Base-by-base conservation (phyloP, 2,329 filamentous ascomycete species). In the Alternaria brassicicola region DNA sequence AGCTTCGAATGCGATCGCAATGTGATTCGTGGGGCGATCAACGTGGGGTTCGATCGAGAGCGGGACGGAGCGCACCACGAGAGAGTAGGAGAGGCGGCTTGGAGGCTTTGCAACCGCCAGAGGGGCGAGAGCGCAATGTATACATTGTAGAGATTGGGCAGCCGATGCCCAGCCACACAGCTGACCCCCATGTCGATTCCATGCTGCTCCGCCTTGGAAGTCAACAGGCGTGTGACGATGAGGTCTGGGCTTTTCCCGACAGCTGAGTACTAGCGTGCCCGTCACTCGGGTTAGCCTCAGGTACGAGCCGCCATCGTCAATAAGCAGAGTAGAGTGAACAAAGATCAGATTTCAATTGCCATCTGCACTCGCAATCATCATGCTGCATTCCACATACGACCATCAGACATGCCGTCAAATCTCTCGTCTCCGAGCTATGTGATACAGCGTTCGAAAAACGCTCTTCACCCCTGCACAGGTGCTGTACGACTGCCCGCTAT, bases 21-120 rank as follows among this genome's bases (percentile, higher is more conserved):
- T 64, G 55, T 74, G 72, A 75, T 75, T 72, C 69, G 73, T 59
- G 70, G 61, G 69, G 35, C 57, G 68, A 70, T 72, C 67, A 55
- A 59, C 64, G 67, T 66, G 69, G 69, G 66, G 67, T 61, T 47
- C 31, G 57, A 55, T 52, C 52, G 33, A 52, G 43, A 50, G 57
- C 43, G 59, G 52, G 43, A 61, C 58, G 55, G 45, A 50, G 51
- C 41, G 52, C 48, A 51, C 49, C 38, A 56, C 53, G 55, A 58
- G 41, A 39, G 33, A 59, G 51, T 39, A 15, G 23, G 25, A 52
- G 26, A 51, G n/a, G n/a, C n/a, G n/a, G n/a, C n/a, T n/a, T n/a
- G n/a, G n/a, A n/a, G 17, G 30, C 46, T 38, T 47, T 28, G 47
- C 45, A 19, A 42, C 25, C 58, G 31, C 38, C 43, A 55, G 21